These are phyloP conservation scores for Fusarium sp. DNA, from an alignment of 2,329 filamentous ascomycete genomes.

Conservation along the genomic window DNA sequence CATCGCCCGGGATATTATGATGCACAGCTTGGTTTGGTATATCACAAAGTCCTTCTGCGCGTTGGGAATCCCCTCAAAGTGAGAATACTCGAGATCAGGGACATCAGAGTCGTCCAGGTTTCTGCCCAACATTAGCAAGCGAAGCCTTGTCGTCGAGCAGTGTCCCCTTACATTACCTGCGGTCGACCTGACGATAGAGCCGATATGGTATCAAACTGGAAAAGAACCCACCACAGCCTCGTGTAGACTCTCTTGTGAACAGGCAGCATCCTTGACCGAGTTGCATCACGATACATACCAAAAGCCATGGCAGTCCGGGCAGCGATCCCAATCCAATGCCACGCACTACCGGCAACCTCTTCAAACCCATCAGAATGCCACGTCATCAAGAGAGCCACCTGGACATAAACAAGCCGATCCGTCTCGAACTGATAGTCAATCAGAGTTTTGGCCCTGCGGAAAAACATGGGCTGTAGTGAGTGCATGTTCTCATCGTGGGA, in stretches of 20 bases:
- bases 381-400: constrained; percentile 65
- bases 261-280: constrained; percentile 44
- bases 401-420: constrained; percentile 64
- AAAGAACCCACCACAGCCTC: constrained; percentile 56
- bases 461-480: constrained; percentile 58
- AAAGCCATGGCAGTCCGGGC: constrained; percentile 65
- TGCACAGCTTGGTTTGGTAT: not conserved
- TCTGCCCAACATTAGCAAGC: not conserved
- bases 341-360: constrained; percentile 66
- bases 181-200: constrained; percentile 61
- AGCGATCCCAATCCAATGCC: constrained; percentile 65
- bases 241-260: constrained; percentile 52
- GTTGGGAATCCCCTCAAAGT: not conserved
- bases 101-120: not conserved
- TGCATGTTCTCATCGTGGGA: constrained; percentile 56
- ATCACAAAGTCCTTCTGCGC: not conserved
- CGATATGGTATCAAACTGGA: constrained; percentile 54
- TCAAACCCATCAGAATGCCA: constrained; percentile 69
- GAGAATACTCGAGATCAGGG: not conserved
- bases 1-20: not conserved
- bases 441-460: constrained; percentile 64
- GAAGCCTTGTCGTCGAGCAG: not conserved
- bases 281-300: constrained; percentile 61
- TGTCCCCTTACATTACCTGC: constrained; percentile 56
- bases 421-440: constrained; percentile 66